Conservation (phyloP, 345 rosid species). For the Noccaea caerulescens region DNA sequence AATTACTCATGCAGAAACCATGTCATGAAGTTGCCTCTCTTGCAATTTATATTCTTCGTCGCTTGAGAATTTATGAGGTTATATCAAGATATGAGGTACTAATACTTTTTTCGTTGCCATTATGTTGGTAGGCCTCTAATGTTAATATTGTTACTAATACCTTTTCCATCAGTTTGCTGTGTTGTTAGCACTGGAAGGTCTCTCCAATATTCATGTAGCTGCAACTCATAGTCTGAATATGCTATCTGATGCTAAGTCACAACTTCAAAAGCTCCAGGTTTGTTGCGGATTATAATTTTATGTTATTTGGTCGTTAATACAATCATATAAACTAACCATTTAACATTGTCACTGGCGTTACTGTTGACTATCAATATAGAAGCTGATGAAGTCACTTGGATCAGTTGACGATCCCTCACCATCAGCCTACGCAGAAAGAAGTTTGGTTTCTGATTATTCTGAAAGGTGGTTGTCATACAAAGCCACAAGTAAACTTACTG, state of each 20-base stretch:
- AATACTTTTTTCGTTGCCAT: not conserved
- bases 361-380: constrained; percentile 57
- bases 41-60: constrained; percentile 75
- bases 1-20: constrained; percentile 77
- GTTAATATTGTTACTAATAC: constrained; percentile 35
- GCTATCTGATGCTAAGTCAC: constrained; percentile 67
- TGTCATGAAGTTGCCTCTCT: constrained; percentile 86
- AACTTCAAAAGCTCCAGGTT: constrained; percentile 85
- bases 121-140: constrained; percentile 19
- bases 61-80: constrained; percentile 89
- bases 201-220: constrained; percentile 50
- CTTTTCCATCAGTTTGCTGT: constrained; percentile 67
- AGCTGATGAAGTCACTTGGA: constrained; percentile 68
- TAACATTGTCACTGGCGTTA: constrained; percentile 39
- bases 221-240: constrained; percentile 46
- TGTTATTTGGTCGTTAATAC: constrained; percentile 27
- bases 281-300: constrained; percentile 44
- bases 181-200: constrained; percentile 63
- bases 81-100: constrained; percentile 89
- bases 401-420: constrained; percentile 92
- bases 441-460: constrained; percentile 66
- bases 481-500: constrained; percentile 70
- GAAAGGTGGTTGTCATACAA: constrained; percentile 84
- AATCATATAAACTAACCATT: constrained; percentile 27
- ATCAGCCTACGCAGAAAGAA: constrained; percentile 68